Base-by-base conservation (phyloP, 2,329 filamentous ascomycete species). In the Hypoxylon sp. region DNA sequence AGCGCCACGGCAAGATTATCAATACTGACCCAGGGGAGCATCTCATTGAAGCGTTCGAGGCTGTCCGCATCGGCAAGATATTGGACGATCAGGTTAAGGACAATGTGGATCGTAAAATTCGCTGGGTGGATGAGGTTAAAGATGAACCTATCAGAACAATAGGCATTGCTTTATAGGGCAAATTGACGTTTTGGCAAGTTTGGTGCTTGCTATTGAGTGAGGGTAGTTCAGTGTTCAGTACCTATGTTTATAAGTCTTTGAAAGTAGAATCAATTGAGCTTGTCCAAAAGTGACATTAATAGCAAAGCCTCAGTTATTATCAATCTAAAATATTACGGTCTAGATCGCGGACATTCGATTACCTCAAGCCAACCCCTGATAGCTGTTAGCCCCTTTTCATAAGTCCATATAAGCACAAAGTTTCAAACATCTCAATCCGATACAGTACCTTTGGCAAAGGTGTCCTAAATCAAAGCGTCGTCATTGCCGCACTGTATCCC, bases 71-170 rank as follows among this genome's bases (percentile, higher is more conserved):
- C 7, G 29, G 34, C 3, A n/a, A 19, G 7, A 0, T 50, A 5
- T 26, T 50, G 11, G 32, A 42, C 4, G 23, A 23, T 2, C 21
- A 29, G 9, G 15, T 25, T 7, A 15, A 1, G 11, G 21, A 16
- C 2, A 7, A 11, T 13, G 7, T n/a, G 7, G 3, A 17, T 23
- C 50, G 54, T 21, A 58, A 13, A 38, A 43, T 58, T 13, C 51
- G 43, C 15, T 58, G 46, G 46, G 17, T 38, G 2, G 55, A 58
- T 19, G 42, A 58, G 25, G 34, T 37, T 4, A n/a, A 3, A 8
- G 17, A 51, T 9, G 16, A 31, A 44, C 21, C 48, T 7, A 38
- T 46, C 19, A 29, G 12, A 12, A 43, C 16, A 3, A 8, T 15
- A n/a, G 27, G n/a, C 29, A 12, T 7, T 21, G 16, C 7, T 32